Conservation (phyloP, 2,329 filamentous ascomycete genomes). For the Verticillium zaregamsianum region DNA sequence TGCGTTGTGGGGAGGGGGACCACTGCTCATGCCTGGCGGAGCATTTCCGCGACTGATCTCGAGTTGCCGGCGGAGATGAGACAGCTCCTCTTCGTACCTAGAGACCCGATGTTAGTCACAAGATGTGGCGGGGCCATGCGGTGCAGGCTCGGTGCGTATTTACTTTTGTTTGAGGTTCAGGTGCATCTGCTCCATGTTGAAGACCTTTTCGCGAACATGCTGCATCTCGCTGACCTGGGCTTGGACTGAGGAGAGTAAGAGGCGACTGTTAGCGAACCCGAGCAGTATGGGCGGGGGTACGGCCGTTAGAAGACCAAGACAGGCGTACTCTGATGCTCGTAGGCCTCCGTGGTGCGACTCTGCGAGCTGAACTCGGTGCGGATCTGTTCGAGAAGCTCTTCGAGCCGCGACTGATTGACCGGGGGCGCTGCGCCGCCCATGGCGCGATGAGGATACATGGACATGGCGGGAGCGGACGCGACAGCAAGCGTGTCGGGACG, state of each 20-base stretch:
- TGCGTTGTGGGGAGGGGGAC: conserved; percentile 69
- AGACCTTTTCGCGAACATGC: conserved; percentile 89
- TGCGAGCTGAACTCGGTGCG: conserved; percentile 88
- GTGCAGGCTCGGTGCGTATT: conserved; percentile 25
- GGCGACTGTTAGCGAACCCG: conserved; percentile 7
- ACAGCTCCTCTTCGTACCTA: conserved; percentile 92
- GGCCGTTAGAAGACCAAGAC: not conserved
- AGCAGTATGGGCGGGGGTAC: not conserved
- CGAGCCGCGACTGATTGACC: conserved; percentile 61
- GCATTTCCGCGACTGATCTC: conserved; percentile 66
- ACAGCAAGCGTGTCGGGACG: not conserved
- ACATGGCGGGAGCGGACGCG: conserved; percentile 36
- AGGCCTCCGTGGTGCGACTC: conserved; percentile 75
- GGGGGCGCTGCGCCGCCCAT: conserved; percentile 65
- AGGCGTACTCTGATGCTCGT: conserved; percentile 79
- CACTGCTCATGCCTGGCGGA: conserved; percentile 53
- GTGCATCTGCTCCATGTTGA: conserved; percentile 86
- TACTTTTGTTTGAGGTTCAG: conserved; percentile 89
- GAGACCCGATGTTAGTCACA: conserved; percentile 7
- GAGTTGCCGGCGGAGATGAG: conserved; percentile 80
- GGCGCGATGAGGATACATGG: conserved; percentile 89
- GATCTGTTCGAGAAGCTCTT: conserved; percentile 88
- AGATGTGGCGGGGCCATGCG: conserved; percentile 1
- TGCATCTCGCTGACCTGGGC: conserved; percentile 94
- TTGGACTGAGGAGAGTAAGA: conserved; percentile 57